Percentiles rank a stretch among this genome's conserved stretches.
phyloP scores from a whole-genome alignment of 495 filamentous ascomycete species.

The Oleoguttula mirabilis region DNA sequence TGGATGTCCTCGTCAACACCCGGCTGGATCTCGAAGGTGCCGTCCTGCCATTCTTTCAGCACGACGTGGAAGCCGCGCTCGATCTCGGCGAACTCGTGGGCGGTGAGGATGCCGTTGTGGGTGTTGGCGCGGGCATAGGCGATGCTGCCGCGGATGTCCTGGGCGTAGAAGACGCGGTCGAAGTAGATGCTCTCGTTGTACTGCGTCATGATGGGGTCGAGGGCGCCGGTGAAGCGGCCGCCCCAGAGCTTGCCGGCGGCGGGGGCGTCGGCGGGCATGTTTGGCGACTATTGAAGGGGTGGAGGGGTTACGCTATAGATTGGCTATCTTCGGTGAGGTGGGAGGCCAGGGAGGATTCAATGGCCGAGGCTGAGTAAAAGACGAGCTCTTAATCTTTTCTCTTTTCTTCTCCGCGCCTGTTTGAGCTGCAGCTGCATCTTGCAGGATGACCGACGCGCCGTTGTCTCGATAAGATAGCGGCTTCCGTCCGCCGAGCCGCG shows the following conservation, averaged over 20 bases:
- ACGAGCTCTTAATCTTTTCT: too few species aligned
- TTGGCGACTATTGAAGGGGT: too few species aligned
- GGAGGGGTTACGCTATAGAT: too few species aligned
- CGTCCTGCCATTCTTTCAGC: slow-evolving; percentile 58
- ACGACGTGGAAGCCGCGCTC: slow-evolving; percentile 62
- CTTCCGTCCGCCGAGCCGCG: too few species aligned
- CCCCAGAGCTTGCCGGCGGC: slow-evolving; percentile 52
- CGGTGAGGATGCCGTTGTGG: slow-evolving; percentile 61
- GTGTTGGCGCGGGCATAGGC: slow-evolving; percentile 80
- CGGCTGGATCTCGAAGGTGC: slow-evolving; percentile 46
- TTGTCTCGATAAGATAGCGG: too few species aligned
- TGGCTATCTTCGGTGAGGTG: too few species aligned
- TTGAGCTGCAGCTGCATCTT: too few species aligned
- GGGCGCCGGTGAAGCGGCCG: slow-evolving; percentile 70
- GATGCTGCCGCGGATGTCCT: slow-evolving; percentile 71
- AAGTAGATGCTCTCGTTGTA: slow-evolving; percentile 84
- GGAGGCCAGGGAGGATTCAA: too few species aligned
- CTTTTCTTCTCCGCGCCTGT: too few species aligned
- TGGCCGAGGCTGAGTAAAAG: too few species aligned
- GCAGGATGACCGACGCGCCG: too few species aligned
- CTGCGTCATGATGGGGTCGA: slow-evolving; percentile 77
- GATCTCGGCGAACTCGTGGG: slow-evolving; percentile 63
- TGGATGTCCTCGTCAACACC: slow-evolving; percentile 72
- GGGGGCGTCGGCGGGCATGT: slow-evolving; percentile 38
- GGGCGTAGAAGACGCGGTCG: slow-evolving; percentile 68